These are phyloP conservation scores for Acacia pycnantha DNA, from an alignment of 331 rosid species.

Conservation along the genomic window DNA sequence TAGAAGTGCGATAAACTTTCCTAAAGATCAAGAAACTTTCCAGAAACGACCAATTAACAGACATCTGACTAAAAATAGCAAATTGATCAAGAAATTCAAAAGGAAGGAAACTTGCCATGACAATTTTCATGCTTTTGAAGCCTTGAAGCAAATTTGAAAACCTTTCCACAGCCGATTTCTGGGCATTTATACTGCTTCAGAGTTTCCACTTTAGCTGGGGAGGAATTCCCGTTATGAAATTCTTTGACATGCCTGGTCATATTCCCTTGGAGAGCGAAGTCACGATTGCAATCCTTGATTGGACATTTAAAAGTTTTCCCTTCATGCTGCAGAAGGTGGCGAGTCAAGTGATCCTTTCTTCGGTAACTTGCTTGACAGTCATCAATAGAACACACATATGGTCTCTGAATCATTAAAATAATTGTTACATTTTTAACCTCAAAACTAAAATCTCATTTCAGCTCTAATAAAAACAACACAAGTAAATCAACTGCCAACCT, in stretches of 20 bases:
- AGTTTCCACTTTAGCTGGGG: slow-evolving; percentile 19
- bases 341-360: slow-evolving; percentile 91
- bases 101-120: slow-evolving; percentile 52
- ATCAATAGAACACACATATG: slow-evolving; percentile 52
- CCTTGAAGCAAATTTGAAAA: slow-evolving; percentile 59
- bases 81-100: not conserved
- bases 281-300: slow-evolving; percentile 51
- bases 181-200: slow-evolving; percentile 58
- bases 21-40: not conserved
- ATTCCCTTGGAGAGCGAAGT: slow-evolving; percentile 57
- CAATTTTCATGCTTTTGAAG: slow-evolving; percentile 67
- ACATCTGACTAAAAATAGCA: not conserved
- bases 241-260: slow-evolving; percentile 57
- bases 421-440: not conserved
- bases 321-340: slow-evolving; percentile 71
- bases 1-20: slow-evolving; percentile 14
- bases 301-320: slow-evolving; percentile 69
- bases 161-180: slow-evolving; percentile 81
- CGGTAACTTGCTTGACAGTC: slow-evolving; percentile 70
- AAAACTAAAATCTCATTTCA: not conserved
- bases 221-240: slow-evolving; percentile 45
- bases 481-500: slow-evolving; percentile 53
- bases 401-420: slow-evolving; percentile 59
- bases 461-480: not conserved
- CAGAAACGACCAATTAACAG: not conserved